A percentile compares a stretch with the other conserved stretches of the same genome.
phyloP scores from a whole-genome alignment of 2,329 filamentous ascomycete genomes.

The Colletotrichum tabaci region DNA sequence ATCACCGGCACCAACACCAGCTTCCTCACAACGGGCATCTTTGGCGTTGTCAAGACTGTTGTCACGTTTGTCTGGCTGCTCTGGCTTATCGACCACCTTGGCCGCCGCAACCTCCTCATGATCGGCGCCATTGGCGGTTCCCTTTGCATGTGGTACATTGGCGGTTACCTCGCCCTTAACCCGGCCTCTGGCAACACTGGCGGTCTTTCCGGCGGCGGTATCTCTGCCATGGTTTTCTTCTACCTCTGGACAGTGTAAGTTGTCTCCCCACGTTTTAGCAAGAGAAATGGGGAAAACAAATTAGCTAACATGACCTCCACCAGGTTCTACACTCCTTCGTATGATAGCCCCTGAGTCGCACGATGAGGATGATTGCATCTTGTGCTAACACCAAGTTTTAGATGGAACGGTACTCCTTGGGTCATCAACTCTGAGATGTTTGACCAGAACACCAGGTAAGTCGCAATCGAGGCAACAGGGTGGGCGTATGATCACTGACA shows the following conservation, averaged over 20 bases:
- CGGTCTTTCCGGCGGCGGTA: conserved; percentile 61
- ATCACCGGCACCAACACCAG: conserved; percentile 61
- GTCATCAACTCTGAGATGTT: conserved; percentile 85
- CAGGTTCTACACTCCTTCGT: conserved; percentile 77
- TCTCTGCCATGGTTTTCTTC: conserved; percentile 78
- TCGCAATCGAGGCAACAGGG: neutral
- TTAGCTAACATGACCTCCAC: neutral
- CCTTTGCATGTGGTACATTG: conserved; percentile 73
- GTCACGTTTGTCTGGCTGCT: conserved; percentile 79
- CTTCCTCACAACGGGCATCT: conserved; percentile 79
- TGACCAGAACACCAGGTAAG: conserved; percentile 66
- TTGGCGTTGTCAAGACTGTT: conserved; percentile 81
- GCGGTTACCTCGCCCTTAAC: conserved; percentile 66
- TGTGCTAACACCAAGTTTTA: neutral
- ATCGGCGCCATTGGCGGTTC: conserved; percentile 71
- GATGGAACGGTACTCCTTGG: conserved; percentile 83
- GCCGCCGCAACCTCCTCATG: conserved; percentile 73
- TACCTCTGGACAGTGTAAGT: conserved; percentile 74
- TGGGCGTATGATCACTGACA: conserved; percentile 57
- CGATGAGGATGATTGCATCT: neutral
- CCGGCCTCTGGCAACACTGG: conserved; percentile 49
- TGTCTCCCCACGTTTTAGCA: neutral
- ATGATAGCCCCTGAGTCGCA: neutral
- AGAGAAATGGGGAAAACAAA: neutral
- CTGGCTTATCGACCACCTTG: conserved; percentile 74